phyloP scores from a whole-genome alignment of 2,329 filamentous ascomycete genomes.

The Trichoderma sp. region DNA sequence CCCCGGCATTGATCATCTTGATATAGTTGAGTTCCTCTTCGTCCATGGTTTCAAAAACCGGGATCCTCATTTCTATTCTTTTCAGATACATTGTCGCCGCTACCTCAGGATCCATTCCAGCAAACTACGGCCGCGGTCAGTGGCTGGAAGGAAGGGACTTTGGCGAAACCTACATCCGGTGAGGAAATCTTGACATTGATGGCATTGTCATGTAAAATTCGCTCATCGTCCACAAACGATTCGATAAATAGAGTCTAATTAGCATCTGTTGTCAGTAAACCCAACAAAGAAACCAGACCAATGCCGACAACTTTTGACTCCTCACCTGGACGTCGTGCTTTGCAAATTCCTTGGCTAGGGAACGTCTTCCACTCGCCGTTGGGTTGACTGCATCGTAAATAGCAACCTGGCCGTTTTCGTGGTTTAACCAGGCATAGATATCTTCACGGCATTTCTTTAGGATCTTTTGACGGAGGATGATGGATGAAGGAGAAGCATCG shows the following conservation, averaged over 20 bases:
- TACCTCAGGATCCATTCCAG: constrained; percentile 87
- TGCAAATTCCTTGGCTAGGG: constrained; percentile 92
- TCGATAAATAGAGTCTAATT: constrained; percentile 89
- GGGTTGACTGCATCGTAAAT: constrained; percentile 99
- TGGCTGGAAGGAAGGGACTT: constrained; percentile 1
- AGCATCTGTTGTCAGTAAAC: background rate
- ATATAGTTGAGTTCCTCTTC: constrained; percentile 94
- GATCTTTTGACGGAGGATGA: constrained; percentile 95
- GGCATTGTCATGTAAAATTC: constrained; percentile 94
- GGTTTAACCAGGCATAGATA: constrained; percentile 93
- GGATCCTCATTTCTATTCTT: constrained; percentile 89
- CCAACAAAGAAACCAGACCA: background rate
- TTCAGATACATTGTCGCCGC: constrained; percentile 89
- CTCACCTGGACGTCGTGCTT: constrained; percentile 89
- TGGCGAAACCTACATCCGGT: constrained; percentile 69
- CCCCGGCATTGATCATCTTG: constrained; percentile 98
- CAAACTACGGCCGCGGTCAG: constrained; percentile 59
- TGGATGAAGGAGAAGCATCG: constrained; percentile 86
- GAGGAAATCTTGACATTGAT: constrained; percentile 97
- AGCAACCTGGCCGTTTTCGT: constrained; percentile 96
- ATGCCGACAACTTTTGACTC: too few species aligned
- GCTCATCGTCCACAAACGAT: constrained; percentile 89
- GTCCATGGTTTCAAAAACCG: constrained; percentile 94
- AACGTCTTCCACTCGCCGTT: constrained; percentile 75
- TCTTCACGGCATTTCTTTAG: constrained; percentile 96